These are phyloP conservation scores for Aureobasidium vineae DNA, from an alignment of 2,329 filamentous ascomycete species.

Conservation along the genomic window DNA sequence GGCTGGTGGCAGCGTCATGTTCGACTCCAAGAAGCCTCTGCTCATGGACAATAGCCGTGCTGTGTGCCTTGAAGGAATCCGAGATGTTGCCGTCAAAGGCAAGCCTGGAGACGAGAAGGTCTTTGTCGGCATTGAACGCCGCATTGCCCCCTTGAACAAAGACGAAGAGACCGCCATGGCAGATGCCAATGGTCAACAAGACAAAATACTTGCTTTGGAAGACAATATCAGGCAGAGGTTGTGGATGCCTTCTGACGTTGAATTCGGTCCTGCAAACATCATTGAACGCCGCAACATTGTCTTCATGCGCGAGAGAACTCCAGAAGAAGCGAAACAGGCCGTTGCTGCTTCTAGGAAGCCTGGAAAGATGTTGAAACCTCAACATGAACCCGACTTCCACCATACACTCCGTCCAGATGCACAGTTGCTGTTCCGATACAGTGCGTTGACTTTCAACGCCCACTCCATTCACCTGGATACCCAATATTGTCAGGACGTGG, in stretches of 20 bases:
- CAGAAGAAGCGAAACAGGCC: slow-evolving; percentile 40
- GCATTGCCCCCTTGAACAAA: slow-evolving; percentile 41
- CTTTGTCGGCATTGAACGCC: slow-evolving; percentile 60
- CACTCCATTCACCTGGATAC: slow-evolving; percentile 86
- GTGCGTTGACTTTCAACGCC: slow-evolving; percentile 86
- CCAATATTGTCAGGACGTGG: slow-evolving; percentile 64
- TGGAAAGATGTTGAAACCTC: slow-evolving; percentile 47
- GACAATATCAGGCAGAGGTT: slow-evolving; percentile 44
- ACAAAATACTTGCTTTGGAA: slow-evolving; percentile 28
- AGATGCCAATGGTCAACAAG: slow-evolving; percentile 21
- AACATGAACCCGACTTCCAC: slow-evolving; percentile 53
- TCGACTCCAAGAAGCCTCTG: slow-evolving; percentile 43
- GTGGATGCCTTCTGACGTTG: slow-evolving; percentile 46
- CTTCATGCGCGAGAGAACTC: slow-evolving; percentile 57
- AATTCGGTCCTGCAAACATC: slow-evolving; percentile 47
- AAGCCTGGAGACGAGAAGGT: slow-evolving; percentile 54
- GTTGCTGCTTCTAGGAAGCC: slow-evolving; percentile 34
- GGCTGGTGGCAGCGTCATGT: slow-evolving; percentile 73
- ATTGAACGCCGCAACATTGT: slow-evolving; percentile 62
- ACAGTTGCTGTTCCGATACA: slow-evolving; percentile 82
- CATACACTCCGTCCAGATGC: slow-evolving; percentile 65
- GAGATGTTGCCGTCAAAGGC: slow-evolving; percentile 52
- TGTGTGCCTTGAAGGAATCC: slow-evolving; percentile 51
- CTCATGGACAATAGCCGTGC: slow-evolving; percentile 39
- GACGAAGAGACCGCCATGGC: slow-evolving; percentile 38